A percentile compares a stretch with the other conserved stretches of the same genome.
Evolutionary conservation across 2,329 filamentous ascomycete species (phyloP).

Genomic region (Diaporthe batatas): DNA sequence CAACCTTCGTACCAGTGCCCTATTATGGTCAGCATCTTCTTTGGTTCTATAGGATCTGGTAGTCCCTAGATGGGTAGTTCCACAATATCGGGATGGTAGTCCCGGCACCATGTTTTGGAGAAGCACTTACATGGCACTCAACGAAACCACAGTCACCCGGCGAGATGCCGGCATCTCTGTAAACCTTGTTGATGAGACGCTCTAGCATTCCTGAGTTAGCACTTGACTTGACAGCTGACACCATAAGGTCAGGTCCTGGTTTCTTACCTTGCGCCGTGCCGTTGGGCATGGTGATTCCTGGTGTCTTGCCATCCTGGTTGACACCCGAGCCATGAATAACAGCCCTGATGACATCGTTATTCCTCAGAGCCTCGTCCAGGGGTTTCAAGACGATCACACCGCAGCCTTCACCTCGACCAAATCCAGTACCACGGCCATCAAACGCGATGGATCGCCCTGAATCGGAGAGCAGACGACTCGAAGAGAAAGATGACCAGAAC

Average conservation of each 20-base stretch:
- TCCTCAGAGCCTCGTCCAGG: constrained; percentile 4
- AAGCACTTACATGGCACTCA: constrained; percentile 46
- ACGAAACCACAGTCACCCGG: constrained; percentile 57
- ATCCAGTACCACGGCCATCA: constrained; percentile 67
- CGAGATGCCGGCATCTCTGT: constrained; percentile 55
- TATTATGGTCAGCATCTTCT: constrained; percentile 47
- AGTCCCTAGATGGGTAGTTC: no score
- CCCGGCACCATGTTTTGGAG: not conserved
- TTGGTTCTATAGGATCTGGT: no score
- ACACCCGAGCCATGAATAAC: constrained; percentile 64
- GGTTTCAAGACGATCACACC: constrained; percentile 68
- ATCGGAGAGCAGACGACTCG: constrained; percentile 61
- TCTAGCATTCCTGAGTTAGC: constrained; percentile 46
- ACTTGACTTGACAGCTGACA: not conserved
- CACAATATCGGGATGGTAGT: no score
- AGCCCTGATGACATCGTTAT: constrained; percentile 66
- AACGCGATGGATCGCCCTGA: constrained; percentile 66
- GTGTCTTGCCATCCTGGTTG: constrained; percentile 69
- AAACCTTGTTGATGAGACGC: constrained; percentile 59
- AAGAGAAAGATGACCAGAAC: constrained; percentile 53
- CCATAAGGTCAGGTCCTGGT: not conserved
- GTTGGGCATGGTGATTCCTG: constrained; percentile 70
- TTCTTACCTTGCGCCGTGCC: constrained; percentile 59
- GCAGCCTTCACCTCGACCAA: constrained; percentile 72
- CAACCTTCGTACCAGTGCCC: constrained; percentile 62